Evolutionary conservation across 371 early-diverging fungal species (phyloP).

Genomic region (Mortierella sp.): DNA sequence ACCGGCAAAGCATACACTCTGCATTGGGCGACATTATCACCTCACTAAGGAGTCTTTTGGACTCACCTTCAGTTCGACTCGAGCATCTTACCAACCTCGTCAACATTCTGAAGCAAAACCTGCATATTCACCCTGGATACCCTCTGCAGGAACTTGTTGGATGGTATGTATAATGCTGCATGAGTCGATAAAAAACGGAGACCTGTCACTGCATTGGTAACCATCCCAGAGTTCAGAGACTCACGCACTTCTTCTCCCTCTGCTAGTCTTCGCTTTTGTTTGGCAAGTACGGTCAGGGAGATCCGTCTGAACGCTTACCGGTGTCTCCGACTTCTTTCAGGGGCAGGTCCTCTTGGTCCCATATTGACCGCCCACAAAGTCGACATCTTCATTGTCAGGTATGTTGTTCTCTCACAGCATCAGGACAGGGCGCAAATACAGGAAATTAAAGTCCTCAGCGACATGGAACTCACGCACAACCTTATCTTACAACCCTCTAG

Average conservation of each 20-base stretch:
- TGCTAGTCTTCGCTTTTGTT: slow-evolving; percentile 67
- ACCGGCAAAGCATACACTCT: slow-evolving; percentile 53
- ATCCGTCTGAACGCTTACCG: slow-evolving; percentile 63
- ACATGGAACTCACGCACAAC: not conserved
- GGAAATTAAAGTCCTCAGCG: not conserved
- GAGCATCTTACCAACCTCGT: slow-evolving; percentile 45
- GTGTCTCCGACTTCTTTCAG: slow-evolving; percentile 50
- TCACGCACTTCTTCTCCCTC: not conserved
- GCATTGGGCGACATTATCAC: slow-evolving; percentile 39
- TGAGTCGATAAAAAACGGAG: too few relatives aligned
- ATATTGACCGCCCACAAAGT: slow-evolving; percentile 26
- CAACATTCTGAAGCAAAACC: slow-evolving; percentile 54
- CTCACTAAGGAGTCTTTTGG: slow-evolving; percentile 36
- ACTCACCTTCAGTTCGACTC: slow-evolving; percentile 43
- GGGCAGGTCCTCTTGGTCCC: slow-evolving; percentile 41
- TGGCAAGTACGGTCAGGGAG: slow-evolving; percentile 66
- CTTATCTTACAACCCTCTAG: slow-evolving; percentile 1
- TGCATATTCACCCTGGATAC: slow-evolving; percentile 46
- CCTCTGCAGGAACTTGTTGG: slow-evolving; percentile 45
- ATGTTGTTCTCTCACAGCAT: not conserved
- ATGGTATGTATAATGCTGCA: slow-evolving; percentile 23
- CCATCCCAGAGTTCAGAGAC: not conserved
- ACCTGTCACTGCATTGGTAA: not conserved
- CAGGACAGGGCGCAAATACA: not conserved
- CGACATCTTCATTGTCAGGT: slow-evolving; percentile 53